phyloP scores from a whole-genome alignment of 2,329 filamentous ascomycete genomes.

The Colletotrichum chrysophilum region DNA sequence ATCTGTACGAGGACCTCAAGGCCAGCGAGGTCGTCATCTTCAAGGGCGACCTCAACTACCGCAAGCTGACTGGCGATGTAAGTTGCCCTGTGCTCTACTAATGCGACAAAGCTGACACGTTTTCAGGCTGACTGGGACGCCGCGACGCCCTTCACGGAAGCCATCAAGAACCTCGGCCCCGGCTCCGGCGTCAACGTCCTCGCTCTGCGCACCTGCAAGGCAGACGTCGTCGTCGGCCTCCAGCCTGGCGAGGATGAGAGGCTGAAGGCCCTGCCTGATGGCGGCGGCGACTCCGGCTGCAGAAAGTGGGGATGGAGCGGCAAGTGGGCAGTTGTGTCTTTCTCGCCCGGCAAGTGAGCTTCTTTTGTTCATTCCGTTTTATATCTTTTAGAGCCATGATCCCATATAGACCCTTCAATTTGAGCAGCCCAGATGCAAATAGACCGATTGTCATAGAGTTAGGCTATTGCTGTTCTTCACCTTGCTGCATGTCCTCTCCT shows the following conservation, averaged over 20 bases:
- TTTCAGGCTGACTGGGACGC: constrained; percentile 78
- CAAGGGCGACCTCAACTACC: constrained; percentile 97
- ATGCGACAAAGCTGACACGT: neutral
- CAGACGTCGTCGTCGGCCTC: constrained; percentile 93
- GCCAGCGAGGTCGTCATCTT: constrained; percentile 88
- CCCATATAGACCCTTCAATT: neutral
- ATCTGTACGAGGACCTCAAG: constrained; percentile 79
- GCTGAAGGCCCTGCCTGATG: constrained; percentile 69
- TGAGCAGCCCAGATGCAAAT: neutral
- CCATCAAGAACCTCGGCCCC: constrained; percentile 84
- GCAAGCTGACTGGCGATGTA: constrained; percentile 90
- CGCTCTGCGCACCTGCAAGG: constrained; percentile 92
- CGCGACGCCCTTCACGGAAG: constrained; percentile 83
- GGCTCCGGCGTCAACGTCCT: constrained; percentile 84
- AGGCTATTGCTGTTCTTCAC: neutral
- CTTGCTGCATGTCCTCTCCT: neutral
- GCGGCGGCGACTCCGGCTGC: constrained; percentile 72
- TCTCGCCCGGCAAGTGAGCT: constrained; percentile 46
- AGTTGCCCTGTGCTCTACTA: constrained; percentile 36
- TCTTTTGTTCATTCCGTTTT: neutral
- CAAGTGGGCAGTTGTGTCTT: constrained; percentile 95
- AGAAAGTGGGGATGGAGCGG: constrained; percentile 95
- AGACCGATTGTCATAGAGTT: neutral
- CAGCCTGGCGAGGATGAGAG: constrained; percentile 82
- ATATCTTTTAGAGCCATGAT: neutral